These are phyloP conservation scores for Berkeleyomyces basicola DNA, from an alignment of 2,329 filamentous ascomycete species.

Conservation along the genomic window DNA sequence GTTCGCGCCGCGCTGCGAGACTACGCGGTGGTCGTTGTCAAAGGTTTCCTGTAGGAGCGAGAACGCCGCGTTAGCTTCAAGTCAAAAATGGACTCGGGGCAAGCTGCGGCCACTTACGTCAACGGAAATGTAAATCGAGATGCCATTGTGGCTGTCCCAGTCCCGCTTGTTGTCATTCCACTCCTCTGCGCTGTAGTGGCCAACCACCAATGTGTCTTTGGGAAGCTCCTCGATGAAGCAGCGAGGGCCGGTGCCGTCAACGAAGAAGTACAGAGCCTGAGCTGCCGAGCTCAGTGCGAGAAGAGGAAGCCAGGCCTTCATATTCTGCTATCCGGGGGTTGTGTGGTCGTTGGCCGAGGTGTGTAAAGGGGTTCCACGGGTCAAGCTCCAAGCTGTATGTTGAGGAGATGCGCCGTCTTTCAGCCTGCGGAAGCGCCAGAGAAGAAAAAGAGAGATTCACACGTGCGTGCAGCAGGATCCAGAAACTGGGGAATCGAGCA, in stretches of 20 bases:
- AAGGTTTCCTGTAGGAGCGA: slow-evolving; percentile 63
- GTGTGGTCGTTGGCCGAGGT: neutral
- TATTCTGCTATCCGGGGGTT: slow-evolving; percentile 18
- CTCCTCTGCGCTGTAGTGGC: slow-evolving; percentile 76
- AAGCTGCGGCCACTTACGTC: slow-evolving; percentile 37
- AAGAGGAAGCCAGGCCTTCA: slow-evolving; percentile 47
- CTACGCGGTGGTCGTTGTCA: slow-evolving; percentile 93
- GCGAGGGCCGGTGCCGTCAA: slow-evolving; percentile 71
- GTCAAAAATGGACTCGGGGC: neutral
- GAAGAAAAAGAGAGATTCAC: no score
- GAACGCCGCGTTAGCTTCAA: slow-evolving; percentile 1
- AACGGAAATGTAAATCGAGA: slow-evolving; percentile 80
- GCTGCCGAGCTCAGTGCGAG: slow-evolving; percentile 48
- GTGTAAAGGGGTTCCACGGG: no score
- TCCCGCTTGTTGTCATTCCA: slow-evolving; percentile 52
- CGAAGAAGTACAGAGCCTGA: slow-evolving; percentile 87
- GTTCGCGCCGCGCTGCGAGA: slow-evolving; percentile 62
- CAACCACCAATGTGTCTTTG: slow-evolving; percentile 92
- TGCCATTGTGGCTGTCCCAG: slow-evolving; percentile 57
- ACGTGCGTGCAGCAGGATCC: no score
- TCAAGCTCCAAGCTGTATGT: no score
- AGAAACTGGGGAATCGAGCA: no score
- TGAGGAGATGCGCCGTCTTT: no score
- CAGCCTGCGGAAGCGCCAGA: no score
- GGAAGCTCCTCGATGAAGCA: slow-evolving; percentile 98